Conservation (phyloP, 2,329 filamentous ascomycete species). For the Sporothrix brunneoviolacea region DNA sequence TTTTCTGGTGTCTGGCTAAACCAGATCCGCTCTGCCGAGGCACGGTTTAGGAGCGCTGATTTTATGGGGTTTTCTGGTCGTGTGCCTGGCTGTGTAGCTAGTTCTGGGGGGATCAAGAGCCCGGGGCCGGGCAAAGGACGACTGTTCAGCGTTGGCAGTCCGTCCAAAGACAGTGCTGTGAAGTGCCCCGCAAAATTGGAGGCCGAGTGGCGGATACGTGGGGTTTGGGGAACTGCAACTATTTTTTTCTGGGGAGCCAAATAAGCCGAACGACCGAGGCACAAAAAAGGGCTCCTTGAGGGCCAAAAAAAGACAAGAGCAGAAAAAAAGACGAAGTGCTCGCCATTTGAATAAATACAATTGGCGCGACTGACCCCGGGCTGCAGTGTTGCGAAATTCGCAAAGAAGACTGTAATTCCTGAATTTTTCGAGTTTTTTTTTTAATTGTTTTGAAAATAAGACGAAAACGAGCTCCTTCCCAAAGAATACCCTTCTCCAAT, state of each 20-base stretch:
- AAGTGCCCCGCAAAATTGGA: slow-evolving; percentile 12
- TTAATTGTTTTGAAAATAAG: neutral
- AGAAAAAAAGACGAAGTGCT: too few species aligned
- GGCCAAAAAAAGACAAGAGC: too few species aligned
- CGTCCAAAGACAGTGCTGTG: slow-evolving; percentile 1
- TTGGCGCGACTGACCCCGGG: too few species aligned
- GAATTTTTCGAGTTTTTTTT: neutral
- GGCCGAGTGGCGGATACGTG: neutral
- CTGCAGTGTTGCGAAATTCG: neutral
- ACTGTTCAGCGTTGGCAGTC: too few species aligned
- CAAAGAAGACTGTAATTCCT: too few species aligned
- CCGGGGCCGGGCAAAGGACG: too few species aligned
- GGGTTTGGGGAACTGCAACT: slow-evolving; percentile 4
- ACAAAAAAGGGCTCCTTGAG: slow-evolving; percentile 1
- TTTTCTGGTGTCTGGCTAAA: neutral
- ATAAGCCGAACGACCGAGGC: slow-evolving; percentile 19
- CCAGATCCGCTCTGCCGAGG: slow-evolving; percentile 17
- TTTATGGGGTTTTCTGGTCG: neutral
- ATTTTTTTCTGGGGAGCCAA: neutral
- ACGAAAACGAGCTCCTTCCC: too few species aligned
- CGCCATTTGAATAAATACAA: too few species aligned
- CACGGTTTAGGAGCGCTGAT: neutral
- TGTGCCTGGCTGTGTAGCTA: neutral
- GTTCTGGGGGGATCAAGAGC: too few species aligned
- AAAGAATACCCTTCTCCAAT: neutral